These are phyloP conservation scores for Talaromyces sp. DNA, from an alignment of 2,329 filamentous ascomycete species.

Conservation along the genomic window DNA sequence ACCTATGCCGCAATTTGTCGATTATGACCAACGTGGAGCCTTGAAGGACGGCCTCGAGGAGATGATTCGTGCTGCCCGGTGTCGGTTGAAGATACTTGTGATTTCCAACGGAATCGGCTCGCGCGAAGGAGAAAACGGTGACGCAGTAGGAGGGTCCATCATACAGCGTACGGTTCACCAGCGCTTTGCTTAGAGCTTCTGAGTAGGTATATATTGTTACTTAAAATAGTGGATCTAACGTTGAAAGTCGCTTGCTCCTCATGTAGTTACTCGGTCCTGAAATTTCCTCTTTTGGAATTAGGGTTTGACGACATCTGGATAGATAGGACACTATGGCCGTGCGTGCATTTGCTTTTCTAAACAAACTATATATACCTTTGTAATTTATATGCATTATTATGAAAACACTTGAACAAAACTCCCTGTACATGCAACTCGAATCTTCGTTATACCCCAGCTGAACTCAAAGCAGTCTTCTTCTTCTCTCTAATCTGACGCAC, in stretches of 20 bases:
- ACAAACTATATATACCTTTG: background rate
- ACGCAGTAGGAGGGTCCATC: background rate
- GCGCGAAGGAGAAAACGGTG: background rate
- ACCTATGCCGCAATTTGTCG: background rate
- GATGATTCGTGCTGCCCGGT: background rate
- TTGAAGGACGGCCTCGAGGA: background rate
- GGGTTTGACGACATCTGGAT: background rate
- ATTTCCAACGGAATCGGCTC: background rate
- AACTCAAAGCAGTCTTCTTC: constrained; percentile 11
- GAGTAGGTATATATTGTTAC: background rate
- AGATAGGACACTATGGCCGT: background rate
- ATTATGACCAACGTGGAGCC: background rate
- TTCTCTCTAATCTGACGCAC: constrained; percentile 22
- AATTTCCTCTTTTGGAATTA: background rate
- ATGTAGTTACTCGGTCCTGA: background rate
- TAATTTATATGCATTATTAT: background rate
- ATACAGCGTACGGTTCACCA: background rate
- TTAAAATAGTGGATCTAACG: too few species aligned
- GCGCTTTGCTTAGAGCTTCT: background rate
- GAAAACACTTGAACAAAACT: background rate
- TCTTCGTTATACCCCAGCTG: background rate
- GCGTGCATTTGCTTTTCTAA: background rate
- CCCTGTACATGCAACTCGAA: background rate
- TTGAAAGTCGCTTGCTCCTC: background rate
- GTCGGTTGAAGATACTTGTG: background rate